These are phyloP conservation scores for Kuraishia cidri DNA, from an alignment of 805 yeast genomes.

Conservation along the genomic window DNA sequence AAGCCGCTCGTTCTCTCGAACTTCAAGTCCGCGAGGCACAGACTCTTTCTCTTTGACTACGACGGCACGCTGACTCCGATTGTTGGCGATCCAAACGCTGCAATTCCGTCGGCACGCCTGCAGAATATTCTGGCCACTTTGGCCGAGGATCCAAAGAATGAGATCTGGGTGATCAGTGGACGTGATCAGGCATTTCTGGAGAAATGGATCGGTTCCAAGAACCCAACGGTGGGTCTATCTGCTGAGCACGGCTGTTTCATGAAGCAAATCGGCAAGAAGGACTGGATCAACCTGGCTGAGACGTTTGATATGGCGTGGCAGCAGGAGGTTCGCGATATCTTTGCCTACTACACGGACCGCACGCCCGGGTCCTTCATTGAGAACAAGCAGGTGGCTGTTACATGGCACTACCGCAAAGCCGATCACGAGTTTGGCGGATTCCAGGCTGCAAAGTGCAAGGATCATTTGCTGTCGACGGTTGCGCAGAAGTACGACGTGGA, in stretches of 20 bases:
- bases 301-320: conserved; percentile 93
- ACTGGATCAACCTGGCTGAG: conserved; percentile 83
- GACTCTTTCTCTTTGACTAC: conserved; percentile 87
- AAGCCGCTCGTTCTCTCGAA: conserved; percentile 51
- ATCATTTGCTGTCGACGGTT: conserved; percentile 51
- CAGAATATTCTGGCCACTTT: conserved; percentile 49
- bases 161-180: conserved; percentile 93
- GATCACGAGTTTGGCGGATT: conserved; percentile 90
- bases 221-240: conserved; percentile 64
- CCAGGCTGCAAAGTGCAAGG: conserved; percentile 70
- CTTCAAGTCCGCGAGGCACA: conserved; percentile 51
- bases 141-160: conserved; percentile 69
- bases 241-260: conserved; percentile 98
- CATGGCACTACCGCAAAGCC: conserved; percentile 96
- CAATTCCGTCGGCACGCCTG: conserved; percentile 80
- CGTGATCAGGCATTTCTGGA: conserved; percentile 88
- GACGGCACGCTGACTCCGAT: conserved; percentile 98
- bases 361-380: conserved; percentile 91
- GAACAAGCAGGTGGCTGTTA: conserved; percentile 83
- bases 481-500: conserved; percentile 72
- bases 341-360: conserved; percentile 67
- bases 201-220: conserved; percentile 72
- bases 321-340: conserved; percentile 63
- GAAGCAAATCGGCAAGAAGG: conserved; percentile 52
- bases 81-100: conserved; percentile 96